phyloP scores from a whole-genome alignment of 495 filamentous ascomycete species.

The Annulohypoxylon moriforme region DNA sequence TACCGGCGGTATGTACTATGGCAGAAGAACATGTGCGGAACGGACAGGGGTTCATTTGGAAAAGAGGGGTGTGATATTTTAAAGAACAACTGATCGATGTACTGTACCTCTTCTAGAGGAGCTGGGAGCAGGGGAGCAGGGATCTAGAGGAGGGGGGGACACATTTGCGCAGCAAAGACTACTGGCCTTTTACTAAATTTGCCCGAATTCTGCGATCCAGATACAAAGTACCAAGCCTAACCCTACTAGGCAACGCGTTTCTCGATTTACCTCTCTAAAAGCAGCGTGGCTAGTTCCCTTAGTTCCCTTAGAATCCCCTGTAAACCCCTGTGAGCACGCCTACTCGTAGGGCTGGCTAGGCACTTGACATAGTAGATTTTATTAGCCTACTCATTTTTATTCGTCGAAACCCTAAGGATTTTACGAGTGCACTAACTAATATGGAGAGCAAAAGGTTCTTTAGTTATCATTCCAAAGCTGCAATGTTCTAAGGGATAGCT shows the following conservation, averaged over 20 bases:
- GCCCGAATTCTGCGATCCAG: conserved; percentile 24
- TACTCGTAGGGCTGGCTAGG: conserved; percentile 40
- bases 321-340: background rate
- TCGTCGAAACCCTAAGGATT: conserved; percentile 21
- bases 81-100: conserved; percentile 16
- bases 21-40: conserved; percentile 29
- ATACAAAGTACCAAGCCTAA: background rate
- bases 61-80: conserved; percentile 8
- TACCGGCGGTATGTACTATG: conserved; percentile 9
- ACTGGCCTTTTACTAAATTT: conserved; percentile 32
- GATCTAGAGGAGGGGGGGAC: background rate
- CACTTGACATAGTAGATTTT: background rate
- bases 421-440: conserved; percentile 25
- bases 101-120: conserved; percentile 3
- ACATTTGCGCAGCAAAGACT: background rate
- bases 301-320: background rate
- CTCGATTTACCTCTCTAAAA: conserved; percentile 27
- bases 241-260: background rate
- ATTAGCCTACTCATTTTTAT: conserved; percentile 25
- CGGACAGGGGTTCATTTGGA: conserved; percentile 14
- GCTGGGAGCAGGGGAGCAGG: conserved; percentile 5
- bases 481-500: background rate
- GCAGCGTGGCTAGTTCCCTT: conserved; percentile 23
- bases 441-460: background rate
- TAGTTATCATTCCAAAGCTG: background rate